Conservation (phyloP, 2,329 filamentous ascomycete species). For the Trichoderma harzianum region DNA sequence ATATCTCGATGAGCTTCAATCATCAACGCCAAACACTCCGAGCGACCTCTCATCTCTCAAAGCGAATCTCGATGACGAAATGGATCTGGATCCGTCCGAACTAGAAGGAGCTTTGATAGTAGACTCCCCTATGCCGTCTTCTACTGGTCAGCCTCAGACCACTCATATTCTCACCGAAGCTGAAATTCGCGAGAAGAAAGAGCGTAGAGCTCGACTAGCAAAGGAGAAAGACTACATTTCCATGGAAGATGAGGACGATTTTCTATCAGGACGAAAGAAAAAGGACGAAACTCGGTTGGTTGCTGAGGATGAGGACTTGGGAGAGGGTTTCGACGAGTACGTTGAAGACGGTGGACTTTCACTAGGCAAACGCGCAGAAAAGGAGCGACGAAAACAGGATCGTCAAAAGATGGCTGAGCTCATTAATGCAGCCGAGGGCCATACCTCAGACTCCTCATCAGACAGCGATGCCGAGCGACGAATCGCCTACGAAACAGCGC, state of each 20-base stretch:
- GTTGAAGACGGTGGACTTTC: conserved; percentile 80
- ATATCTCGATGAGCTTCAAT: conserved; percentile 79
- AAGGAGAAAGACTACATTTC: conserved; percentile 65
- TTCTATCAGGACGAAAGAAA: conserved; percentile 44
- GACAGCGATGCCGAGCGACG: conserved; percentile 69
- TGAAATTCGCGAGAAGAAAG: conserved; percentile 89
- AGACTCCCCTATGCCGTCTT: conserved; percentile 38
- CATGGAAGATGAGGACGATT: conserved; percentile 55
- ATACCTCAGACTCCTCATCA: conserved; percentile 59
- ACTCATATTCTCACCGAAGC: conserved; percentile 71
- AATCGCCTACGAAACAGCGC: conserved; percentile 81
- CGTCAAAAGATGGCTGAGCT: conserved; percentile 78
- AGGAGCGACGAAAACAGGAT: conserved; percentile 62
- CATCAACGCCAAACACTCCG: conserved; percentile 80
- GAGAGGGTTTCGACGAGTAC: conserved; percentile 90
- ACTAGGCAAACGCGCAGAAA: conserved; percentile 74
- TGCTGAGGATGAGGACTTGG: conserved; percentile 84
- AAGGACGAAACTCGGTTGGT: conserved; percentile 72
- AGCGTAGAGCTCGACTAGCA: conserved; percentile 77
- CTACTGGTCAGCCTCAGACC: conserved; percentile 31
- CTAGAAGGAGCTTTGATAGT: conserved; percentile 65
- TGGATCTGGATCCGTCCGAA: conserved; percentile 57
- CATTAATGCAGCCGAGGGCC: conserved; percentile 74
- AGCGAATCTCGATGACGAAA: conserved; percentile 47
- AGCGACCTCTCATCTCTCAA: conserved; percentile 52